Conservation (phyloP, 495 filamentous ascomycete species). For the Lichenothelia convexa region DNA sequence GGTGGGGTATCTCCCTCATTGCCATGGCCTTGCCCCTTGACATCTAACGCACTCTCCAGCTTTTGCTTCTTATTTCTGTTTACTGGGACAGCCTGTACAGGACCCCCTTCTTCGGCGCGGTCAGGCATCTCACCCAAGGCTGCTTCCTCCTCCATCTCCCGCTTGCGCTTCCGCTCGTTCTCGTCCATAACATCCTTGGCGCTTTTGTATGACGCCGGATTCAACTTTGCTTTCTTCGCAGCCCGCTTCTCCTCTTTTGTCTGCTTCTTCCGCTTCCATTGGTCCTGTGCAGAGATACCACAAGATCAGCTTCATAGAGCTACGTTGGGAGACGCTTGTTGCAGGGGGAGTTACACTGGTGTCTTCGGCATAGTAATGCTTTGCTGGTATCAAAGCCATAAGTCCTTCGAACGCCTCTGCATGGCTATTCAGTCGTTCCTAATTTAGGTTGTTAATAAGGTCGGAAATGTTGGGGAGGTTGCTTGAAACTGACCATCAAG, state of each 20-base stretch:
- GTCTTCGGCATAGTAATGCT: conserved; percentile 79
- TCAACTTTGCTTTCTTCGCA: conserved; percentile 50
- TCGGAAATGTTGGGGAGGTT: no score
- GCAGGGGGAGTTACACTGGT: conserved; percentile 45
- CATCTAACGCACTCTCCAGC: conserved; percentile 16
- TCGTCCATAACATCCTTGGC: conserved; percentile 53
- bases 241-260: conserved; percentile 17
- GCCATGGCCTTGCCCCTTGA: conserved; percentile 25
- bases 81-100: no score
- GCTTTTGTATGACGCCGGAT: conserved; percentile 35
- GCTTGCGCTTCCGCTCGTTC: conserved; percentile 22
- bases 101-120: no score
- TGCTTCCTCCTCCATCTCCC: conserved; percentile 21
- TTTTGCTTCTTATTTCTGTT: conserved; percentile 26
- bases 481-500: no score
- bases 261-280: conserved; percentile 29
- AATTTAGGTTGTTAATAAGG: conserved; percentile 2
- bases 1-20: background rate
- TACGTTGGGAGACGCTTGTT: conserved; percentile 1
- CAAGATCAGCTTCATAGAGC: background rate
- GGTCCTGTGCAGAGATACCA: conserved; percentile 11
- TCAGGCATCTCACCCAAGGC: conserved; percentile 11
- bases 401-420: conserved; percentile 78
- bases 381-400: conserved; percentile 80
- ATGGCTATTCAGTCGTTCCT: conserved; percentile 78